Percentiles rank a stretch among this genome's conserved stretches.
Conservation (phyloP, 2,329 filamentous ascomycete species). For the Claviceps spartinae region DNA sequence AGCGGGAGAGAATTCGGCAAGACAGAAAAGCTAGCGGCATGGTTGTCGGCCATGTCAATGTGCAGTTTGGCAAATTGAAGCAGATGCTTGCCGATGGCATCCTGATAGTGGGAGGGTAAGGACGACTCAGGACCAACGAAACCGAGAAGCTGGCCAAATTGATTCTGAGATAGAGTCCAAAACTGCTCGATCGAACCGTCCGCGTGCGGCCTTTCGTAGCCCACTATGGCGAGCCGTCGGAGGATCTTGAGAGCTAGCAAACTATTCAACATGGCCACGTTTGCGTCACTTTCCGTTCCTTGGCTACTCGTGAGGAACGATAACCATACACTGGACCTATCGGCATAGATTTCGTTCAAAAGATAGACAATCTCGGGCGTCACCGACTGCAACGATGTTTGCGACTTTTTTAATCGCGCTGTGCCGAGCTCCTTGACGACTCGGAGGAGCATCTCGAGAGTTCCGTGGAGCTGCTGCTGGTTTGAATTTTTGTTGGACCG, state of each 20-base stretch:
- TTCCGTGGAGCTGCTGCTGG: constrained; percentile 54
- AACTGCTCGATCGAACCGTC: constrained; percentile 63
- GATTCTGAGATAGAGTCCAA: constrained; percentile 65
- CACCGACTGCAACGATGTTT: constrained; percentile 62
- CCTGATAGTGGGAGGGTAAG: constrained; percentile 39
- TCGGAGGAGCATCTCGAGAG: constrained; percentile 65
- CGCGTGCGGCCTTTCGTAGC: constrained; percentile 75
- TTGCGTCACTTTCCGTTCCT: constrained; percentile 43
- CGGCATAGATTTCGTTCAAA: constrained; percentile 63
- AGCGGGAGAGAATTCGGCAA: constrained; percentile 69
- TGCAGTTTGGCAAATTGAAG: constrained; percentile 88
- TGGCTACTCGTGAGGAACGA: constrained; percentile 42
- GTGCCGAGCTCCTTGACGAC: constrained; percentile 85
- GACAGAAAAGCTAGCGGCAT: constrained; percentile 70
- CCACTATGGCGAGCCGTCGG: constrained; percentile 62
- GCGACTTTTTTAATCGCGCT: constrained; percentile 59
- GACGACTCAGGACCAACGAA: constrained; percentile 45
- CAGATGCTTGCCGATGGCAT: constrained; percentile 68
- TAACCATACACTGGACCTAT: constrained; percentile 58
- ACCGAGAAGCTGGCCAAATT: constrained; percentile 63
- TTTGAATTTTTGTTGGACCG: constrained; percentile 38
- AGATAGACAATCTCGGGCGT: constrained; percentile 76
- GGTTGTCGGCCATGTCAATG: constrained; percentile 65
- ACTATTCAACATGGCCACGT: constrained; percentile 61
- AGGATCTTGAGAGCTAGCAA: constrained; percentile 67